Evolutionary conservation across 805 yeast species (phyloP), one percentile per base, ranked within the genome.

Genomic region (Yamadazyma phyllophila): DNA sequence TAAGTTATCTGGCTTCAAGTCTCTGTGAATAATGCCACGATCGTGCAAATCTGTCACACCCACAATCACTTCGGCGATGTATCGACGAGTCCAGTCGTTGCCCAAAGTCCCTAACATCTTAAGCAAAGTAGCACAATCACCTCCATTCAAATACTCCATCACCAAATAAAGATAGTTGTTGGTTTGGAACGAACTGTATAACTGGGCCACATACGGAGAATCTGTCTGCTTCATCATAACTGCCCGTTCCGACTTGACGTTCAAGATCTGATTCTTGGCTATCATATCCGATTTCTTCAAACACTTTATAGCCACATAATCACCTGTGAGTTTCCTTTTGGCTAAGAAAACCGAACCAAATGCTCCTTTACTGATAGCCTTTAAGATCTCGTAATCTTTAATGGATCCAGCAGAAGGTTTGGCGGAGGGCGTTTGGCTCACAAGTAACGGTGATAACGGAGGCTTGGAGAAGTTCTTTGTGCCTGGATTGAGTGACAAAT

Each of bases 211-310:
- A 60, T 85, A 89, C 0, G 96, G 95, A 32, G 92, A 85, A 51
- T 90, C 92, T 2, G 96, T 80, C 60, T 94, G 98, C 2, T 95
- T 83, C 95, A 94, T 94, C 90, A 94, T 84, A n/a, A 92, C 92
- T 0, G 97, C 97, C 37, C 99, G 71, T 62, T 95, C 99, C 1
- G 96, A 87, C 57, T 86, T 87, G 27, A 95, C 96, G 61, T 94
- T 94, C 15, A 91, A 82, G 4, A 92, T 92, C 69, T 94, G 99
- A 71, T 95, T 95, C 67, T 92, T 94, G 1, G 96, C 92, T 49
- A 94, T 83, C 98, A 94, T 94, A 64, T 94, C 98, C 2, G 95
- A 78, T 64, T 94, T 94, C 56, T 83, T 88, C 50, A 94, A 69
- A 11, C 89, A 94, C 62, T 94, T 94, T 51, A 94, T 90, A 0